Evolutionary conservation across 2,329 filamentous ascomycete species (phyloP).

Genomic region (Fusarium odoratissimum): DNA sequence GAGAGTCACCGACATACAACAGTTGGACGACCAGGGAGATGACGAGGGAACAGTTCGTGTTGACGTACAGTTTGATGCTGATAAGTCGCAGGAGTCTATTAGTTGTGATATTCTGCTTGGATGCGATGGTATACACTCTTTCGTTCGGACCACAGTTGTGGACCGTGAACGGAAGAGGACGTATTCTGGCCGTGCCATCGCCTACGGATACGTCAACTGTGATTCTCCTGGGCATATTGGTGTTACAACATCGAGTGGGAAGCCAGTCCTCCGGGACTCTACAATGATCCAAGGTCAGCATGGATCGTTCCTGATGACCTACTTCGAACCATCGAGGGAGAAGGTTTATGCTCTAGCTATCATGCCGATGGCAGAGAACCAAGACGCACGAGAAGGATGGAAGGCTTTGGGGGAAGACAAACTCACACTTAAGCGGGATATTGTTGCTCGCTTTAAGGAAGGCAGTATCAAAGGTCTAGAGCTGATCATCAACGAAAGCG

Average conservation of each 20-base stretch:
- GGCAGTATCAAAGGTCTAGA: not conserved
- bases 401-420: not conserved
- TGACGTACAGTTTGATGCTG: not conserved
- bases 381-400: not conserved
- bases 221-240: rapidly evolving
- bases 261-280: rapidly evolving
- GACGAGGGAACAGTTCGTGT: not conserved
- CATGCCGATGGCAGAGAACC: not conserved
- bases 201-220: not conserved
- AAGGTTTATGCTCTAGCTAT: not conserved
- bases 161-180: not conserved
- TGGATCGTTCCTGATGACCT: not conserved
- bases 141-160: not conserved
- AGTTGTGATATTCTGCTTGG: not conserved
- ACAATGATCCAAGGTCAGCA: rapidly evolving
- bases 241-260: rapidly evolving
- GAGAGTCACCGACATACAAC: not conserved
- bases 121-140: not conserved
- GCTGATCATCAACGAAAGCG: rapidly evolving
- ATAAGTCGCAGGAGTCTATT: not conserved
- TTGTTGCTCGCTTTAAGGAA: rapidly evolving
- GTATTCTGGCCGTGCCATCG: not conserved
- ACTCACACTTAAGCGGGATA: rapidly evolving
- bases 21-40: not conserved
- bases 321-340: rapidly evolving